Evolutionary conservation across 2,329 filamentous ascomycete species (phyloP).

Genomic region (Fusarium sp.): DNA sequence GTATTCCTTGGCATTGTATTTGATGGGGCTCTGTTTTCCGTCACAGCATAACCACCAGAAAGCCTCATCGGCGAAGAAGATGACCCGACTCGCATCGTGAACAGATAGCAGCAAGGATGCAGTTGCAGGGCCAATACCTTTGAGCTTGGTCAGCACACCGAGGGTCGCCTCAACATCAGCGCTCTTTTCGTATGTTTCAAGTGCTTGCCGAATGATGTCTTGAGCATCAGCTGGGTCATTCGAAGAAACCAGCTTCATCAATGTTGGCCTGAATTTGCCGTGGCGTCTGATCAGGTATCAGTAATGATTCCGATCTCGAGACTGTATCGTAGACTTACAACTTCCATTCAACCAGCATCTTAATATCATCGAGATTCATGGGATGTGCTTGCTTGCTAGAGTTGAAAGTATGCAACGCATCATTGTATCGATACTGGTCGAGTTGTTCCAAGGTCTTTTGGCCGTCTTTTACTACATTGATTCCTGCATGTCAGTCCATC

Average conservation of each 20-base stretch:
- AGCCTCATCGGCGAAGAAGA: conserved; percentile 84
- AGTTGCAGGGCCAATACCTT: conserved; percentile 81
- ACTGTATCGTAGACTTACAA: conserved; percentile 58
- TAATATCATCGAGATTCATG: conserved; percentile 67
- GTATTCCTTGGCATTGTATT: conserved; percentile 78
- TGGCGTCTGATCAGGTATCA: conserved; percentile 56
- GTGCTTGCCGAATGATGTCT: conserved; percentile 61
- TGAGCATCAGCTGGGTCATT: conserved; percentile 63
- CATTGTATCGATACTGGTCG: conserved; percentile 67
- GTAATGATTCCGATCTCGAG: not conserved
- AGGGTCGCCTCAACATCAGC: conserved; percentile 58
- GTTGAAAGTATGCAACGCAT: conserved; percentile 59
- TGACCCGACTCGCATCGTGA: conserved; percentile 64
- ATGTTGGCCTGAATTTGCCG: conserved; percentile 68
- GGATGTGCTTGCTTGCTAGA: conserved; percentile 45
- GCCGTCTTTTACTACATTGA: conserved; percentile 55
- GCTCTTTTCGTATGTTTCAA: conserved; percentile 55
- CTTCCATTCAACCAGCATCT: conserved; percentile 74
- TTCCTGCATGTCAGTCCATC: conserved; percentile 7
- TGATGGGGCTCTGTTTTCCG: conserved; percentile 63
- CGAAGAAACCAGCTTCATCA: conserved; percentile 68
- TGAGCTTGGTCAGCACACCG: conserved; percentile 66
- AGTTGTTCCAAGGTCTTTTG: conserved; percentile 64
- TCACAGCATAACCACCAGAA: conserved; percentile 74
- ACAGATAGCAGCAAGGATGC: conserved; percentile 77